Conservation (phyloP, 2,329 filamentous ascomycete species). For the Hypoxylon sp. region DNA sequence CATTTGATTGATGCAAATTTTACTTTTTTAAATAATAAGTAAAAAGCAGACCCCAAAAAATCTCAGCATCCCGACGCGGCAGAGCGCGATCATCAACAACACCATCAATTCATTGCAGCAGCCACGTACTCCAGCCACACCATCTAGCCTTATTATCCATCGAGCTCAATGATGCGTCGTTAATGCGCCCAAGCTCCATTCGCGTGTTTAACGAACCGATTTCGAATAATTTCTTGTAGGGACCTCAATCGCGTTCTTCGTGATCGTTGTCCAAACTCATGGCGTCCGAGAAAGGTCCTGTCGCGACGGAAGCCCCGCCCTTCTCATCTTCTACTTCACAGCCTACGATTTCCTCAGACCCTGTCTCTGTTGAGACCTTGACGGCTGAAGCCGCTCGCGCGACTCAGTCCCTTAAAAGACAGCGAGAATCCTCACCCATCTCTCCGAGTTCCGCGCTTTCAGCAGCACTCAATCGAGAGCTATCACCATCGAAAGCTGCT, state of each 20-base stretch:
- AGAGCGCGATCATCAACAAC: slow-evolving; percentile 52
- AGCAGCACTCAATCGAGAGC: slow-evolving; percentile 56
- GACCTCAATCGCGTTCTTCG: slow-evolving; percentile 46
- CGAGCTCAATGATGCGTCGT: slow-evolving; percentile 52
- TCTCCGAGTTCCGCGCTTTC: slow-evolving; percentile 54
- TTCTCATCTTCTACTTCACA: slow-evolving; percentile 55
- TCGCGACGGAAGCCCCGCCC: slow-evolving; percentile 67
- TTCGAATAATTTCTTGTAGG: slow-evolving; percentile 48
- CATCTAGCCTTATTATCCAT: slow-evolving; percentile 52
- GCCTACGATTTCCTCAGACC: slow-evolving; percentile 55
- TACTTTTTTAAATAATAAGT: slow-evolving; percentile 14
- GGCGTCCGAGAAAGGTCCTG: slow-evolving; percentile 68
- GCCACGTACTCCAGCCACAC: slow-evolving; percentile 57
- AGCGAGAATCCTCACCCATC: slow-evolving; percentile 63
- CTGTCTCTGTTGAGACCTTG: slow-evolving; percentile 59
- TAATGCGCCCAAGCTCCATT: slow-evolving; percentile 52
- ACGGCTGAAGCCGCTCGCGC: slow-evolving; percentile 57
- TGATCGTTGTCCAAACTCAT: slow-evolving; percentile 57
- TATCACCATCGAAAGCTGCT: slow-evolving; percentile 69
- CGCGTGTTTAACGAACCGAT: slow-evolving; percentile 44
- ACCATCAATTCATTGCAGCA: slow-evolving; percentile 52
- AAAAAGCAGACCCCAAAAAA: slow-evolving; percentile 23
- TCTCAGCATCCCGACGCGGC: slow-evolving; percentile 43
- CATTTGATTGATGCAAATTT: slow-evolving; percentile 6
- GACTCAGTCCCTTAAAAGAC: slow-evolving; percentile 62